Conservation (phyloP, 306 rosid genomes). For the Boehmeria nivea region DNA sequence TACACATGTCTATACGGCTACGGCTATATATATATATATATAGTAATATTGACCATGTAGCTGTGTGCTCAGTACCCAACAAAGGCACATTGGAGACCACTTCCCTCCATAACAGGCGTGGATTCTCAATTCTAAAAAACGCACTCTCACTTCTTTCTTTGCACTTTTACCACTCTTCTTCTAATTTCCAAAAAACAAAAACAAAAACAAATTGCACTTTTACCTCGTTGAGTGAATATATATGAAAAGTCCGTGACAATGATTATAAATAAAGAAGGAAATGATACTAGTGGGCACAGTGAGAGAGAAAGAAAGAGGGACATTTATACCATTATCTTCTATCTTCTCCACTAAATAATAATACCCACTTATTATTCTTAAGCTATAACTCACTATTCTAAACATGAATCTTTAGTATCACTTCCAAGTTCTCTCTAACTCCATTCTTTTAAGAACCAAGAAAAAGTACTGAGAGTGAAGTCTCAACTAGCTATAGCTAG, state of each 20-base stretch:
- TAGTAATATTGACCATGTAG: neutral
- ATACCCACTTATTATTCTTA: neutral
- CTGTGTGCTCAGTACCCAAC: neutral
- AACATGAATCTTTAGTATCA: neutral
- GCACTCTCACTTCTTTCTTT: neutral
- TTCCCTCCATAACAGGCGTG: slow-evolving; percentile 54
- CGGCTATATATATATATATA: neutral
- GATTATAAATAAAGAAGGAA: slow-evolving; percentile 34
- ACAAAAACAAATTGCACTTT: slow-evolving; percentile 2
- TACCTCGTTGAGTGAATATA: slow-evolving; percentile 11
- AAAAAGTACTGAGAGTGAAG: too few relatives aligned
- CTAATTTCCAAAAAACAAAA: too few relatives aligned
- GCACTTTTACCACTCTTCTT: neutral
- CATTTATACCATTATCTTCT: neutral
- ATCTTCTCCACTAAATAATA: neutral
- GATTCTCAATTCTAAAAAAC: slow-evolving; percentile 27
- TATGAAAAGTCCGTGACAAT: slow-evolving; percentile 16
- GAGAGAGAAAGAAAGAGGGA: slow-evolving; percentile 17
- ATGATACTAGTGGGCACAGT: slow-evolving; percentile 15
- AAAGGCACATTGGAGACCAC: slow-evolving; percentile 31
- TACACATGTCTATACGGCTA: neutral
- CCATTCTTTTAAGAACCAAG: neutral
- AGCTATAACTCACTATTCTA: neutral
- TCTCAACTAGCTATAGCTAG: too few relatives aligned
- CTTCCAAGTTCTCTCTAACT: neutral